Conservation (phyloP, 768 basidiomycete genomes). For the Psilocybe azurescens region DNA sequence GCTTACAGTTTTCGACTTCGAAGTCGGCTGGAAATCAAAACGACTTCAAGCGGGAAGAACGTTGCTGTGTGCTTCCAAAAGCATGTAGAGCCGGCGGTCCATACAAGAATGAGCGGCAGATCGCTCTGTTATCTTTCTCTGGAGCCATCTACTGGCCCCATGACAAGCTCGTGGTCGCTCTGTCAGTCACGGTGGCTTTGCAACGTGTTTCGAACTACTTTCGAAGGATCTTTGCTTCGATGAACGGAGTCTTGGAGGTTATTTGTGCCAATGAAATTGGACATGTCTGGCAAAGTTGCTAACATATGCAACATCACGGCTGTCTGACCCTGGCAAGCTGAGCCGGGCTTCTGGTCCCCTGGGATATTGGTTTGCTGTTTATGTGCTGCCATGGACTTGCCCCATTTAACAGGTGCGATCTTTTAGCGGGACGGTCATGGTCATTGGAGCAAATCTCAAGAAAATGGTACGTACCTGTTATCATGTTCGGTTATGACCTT, state of each 20-base stretch:
- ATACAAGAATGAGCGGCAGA: not conserved
- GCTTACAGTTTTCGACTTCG: no score
- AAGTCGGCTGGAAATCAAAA: not conserved
- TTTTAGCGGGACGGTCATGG: not conserved
- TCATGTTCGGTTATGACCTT: not conserved
- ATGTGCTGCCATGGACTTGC: not conserved
- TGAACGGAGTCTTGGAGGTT: not conserved
- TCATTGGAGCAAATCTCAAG: not conserved
- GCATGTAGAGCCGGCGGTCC: not conserved
- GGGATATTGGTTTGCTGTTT: not conserved
- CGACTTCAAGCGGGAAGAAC: not conserved
- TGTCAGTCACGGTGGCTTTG: no score
- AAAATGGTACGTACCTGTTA: not conserved
- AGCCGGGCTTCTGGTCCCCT: not conserved
- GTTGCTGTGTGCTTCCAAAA: not conserved
- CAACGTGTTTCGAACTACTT: not conserved
- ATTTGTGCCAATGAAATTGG: not conserved
- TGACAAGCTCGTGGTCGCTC: no score
- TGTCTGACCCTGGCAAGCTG: not conserved
- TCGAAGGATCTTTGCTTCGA: not conserved
- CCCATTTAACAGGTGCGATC: not conserved
- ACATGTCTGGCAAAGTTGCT: not conserved
- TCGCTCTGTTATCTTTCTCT: no score
- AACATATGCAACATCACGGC: not conserved
- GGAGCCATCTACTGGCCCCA: no score